A percentile compares a stretch with the other conserved stretches of the same genome.
phyloP scores from a whole-genome alignment of 768 basidiomycete genomes.

The Boletus pseudopeckii region DNA sequence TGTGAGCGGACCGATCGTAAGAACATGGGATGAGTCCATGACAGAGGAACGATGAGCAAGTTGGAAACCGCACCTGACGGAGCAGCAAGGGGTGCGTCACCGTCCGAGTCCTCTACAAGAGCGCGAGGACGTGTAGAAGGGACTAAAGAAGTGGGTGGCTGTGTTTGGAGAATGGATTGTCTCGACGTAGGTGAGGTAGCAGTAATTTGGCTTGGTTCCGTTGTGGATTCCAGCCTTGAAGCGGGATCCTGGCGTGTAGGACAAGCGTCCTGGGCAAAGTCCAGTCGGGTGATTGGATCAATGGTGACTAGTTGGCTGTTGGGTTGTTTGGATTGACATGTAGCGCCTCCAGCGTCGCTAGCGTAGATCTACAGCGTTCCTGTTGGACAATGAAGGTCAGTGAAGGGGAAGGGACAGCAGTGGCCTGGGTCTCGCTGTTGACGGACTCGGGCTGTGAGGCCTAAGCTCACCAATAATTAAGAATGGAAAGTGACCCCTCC shows the following conservation, averaged over 20 bases:
- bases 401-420: constrained; percentile 14
- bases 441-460: constrained; percentile 22
- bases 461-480: constrained; percentile 14
- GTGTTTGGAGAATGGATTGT: constrained; percentile 25
- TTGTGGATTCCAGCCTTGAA: constrained; percentile 47
- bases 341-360: constrained; percentile 24
- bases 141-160: constrained; percentile 43
- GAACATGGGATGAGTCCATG: background rate
- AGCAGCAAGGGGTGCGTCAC: constrained; percentile 25
- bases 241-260: constrained; percentile 40
- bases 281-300: constrained; percentile 62
- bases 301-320: constrained; percentile 45
- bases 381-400: constrained; percentile 19
- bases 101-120: constrained; percentile 54
- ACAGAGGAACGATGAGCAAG: background rate
- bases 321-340: constrained; percentile 23
- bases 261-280: constrained; percentile 53
- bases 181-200: constrained; percentile 20
- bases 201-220: constrained; percentile 27
- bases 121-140: constrained; percentile 63
- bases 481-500: constrained; percentile 7
- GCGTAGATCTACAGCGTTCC: constrained; percentile 18
- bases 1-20: constrained; percentile 19
- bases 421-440: constrained; percentile 25
- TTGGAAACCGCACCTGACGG: constrained; percentile 22